Percentiles rank a stretch among this genome's conserved stretches.
Conservation (phyloP, 2,329 filamentous ascomycete genomes). For the Metarhizium humberi region DNA sequence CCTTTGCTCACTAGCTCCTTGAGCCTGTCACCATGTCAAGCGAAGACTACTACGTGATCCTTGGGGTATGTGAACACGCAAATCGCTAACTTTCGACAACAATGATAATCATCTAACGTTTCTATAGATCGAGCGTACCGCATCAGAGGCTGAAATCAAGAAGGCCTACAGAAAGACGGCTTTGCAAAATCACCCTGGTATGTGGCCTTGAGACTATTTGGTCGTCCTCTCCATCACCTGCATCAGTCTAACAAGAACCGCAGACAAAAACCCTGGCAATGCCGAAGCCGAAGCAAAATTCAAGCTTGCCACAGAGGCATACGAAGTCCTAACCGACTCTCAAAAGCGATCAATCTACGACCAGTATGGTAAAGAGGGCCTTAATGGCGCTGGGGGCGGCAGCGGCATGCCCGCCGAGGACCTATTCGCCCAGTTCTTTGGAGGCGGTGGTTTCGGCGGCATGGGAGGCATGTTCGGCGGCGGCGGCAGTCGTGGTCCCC, state of each 20-base stretch:
- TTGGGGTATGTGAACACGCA: constrained; percentile 52
- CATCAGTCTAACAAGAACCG: neutral
- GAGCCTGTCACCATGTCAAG: constrained; percentile 55
- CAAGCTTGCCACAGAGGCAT: constrained; percentile 93
- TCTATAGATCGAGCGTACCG: constrained; percentile 62
- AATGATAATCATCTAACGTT: constrained; percentile 11
- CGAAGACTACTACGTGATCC: constrained; percentile 70
- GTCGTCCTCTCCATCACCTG: constrained; percentile 4
- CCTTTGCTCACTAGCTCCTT: neutral
- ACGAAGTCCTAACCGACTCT: constrained; percentile 85
- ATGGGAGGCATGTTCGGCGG: constrained; percentile 72
- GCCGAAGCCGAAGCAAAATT: constrained; percentile 93
- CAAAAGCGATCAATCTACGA: constrained; percentile 92
- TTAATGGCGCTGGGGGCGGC: constrained; percentile 71
- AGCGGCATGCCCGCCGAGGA: constrained; percentile 93
- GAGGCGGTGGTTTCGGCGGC: constrained; percentile 53
- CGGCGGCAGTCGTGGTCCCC: constrained; percentile 70
- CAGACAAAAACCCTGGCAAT: constrained; percentile 95
- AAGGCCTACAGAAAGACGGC: constrained; percentile 81
- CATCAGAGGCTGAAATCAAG: constrained; percentile 80
- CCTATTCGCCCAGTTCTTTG: constrained; percentile 95
- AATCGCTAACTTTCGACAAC: neutral
- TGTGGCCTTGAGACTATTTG: constrained; percentile 19
- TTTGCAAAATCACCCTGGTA: constrained; percentile 78
- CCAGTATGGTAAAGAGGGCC: constrained; percentile 93